These are phyloP conservation scores for Brassica incana DNA, from an alignment of 345 rosid species.

Conservation along the genomic window DNA sequence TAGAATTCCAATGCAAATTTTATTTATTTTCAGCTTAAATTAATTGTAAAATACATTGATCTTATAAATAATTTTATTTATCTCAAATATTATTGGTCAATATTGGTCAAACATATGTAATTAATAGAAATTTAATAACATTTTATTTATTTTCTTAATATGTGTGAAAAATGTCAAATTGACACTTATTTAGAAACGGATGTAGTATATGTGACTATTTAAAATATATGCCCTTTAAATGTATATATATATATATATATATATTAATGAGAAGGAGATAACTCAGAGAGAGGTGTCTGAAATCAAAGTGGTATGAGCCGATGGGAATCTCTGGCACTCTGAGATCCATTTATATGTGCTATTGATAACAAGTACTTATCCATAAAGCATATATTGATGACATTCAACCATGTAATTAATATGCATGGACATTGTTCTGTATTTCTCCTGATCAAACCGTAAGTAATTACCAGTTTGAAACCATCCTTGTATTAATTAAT, in stretches of 20 bases:
- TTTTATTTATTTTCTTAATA: too few relatives aligned
- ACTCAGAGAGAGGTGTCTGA: conserved; percentile 31
- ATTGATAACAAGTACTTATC: background rate
- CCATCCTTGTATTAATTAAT: background rate
- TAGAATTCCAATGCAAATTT: too few relatives aligned
- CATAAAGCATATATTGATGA: conserved; percentile 8
- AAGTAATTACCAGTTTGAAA: background rate
- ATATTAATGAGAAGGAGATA: conserved; percentile 11
- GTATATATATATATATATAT: background rate
- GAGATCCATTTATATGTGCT: conserved; percentile 15
- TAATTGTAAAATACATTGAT: too few relatives aligned
- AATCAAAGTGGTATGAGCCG: conserved; percentile 29
- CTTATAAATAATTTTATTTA: too few relatives aligned
- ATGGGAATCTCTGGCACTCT: conserved; percentile 17
- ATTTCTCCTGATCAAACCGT: background rate
- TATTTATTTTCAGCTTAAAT: too few relatives aligned
- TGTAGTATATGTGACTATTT: too few relatives aligned
- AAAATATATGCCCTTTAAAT: background rate
- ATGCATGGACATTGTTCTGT: background rate
- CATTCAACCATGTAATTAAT: background rate
- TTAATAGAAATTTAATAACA: too few relatives aligned
- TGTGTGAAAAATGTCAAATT: too few relatives aligned
- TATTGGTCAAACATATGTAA: too few relatives aligned
- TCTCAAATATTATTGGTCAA: too few relatives aligned
- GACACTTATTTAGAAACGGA: too few relatives aligned